Conservation (phyloP, 805 yeast genomes). For the Kodamaea jinghongensis region DNA sequence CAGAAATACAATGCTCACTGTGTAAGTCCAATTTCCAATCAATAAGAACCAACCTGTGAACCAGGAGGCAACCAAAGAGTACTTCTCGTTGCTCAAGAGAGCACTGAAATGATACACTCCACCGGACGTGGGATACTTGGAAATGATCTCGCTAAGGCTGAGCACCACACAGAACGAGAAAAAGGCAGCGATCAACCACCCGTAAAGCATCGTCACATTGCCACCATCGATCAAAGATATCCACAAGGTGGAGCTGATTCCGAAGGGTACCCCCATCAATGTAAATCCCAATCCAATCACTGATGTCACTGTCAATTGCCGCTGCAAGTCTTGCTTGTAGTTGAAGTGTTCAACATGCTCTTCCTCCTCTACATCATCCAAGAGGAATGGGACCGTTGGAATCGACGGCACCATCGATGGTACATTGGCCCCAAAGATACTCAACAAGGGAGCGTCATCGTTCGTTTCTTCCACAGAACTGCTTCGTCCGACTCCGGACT, state of each 20-base stretch:
- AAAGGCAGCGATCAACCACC: conserved; percentile 65
- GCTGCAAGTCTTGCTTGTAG: conserved; percentile 67
- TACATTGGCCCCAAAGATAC: neutral
- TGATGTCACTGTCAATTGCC: conserved; percentile 66
- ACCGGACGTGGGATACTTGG: conserved; percentile 75
- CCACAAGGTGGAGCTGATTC: conserved; percentile 70
- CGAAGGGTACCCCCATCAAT: conserved; percentile 79
- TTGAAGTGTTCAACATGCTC: conserved; percentile 70
- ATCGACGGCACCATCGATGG: conserved; percentile 4
- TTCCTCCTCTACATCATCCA: conserved; percentile 42
- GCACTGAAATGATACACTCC: conserved; percentile 78
- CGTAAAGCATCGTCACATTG: conserved; percentile 70
- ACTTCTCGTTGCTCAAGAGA: conserved; percentile 56
- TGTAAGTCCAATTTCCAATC: conserved; percentile 76
- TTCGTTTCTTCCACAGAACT: no score
- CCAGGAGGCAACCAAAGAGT: conserved; percentile 66
- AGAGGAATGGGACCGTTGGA: conserved; percentile 7
- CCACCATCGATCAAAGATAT: conserved; percentile 76
- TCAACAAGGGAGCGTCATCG: no score
- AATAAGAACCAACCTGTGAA: conserved; percentile 74
- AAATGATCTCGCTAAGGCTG: conserved; percentile 73
- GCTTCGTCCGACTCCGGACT: no score
- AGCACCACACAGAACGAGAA: conserved; percentile 64
- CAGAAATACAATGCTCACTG: conserved; percentile 68
- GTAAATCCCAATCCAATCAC: conserved; percentile 78